These are phyloP conservation scores for Corylus heterophylla DNA, from an alignment of 306 rosid species.

Conservation along the genomic window DNA sequence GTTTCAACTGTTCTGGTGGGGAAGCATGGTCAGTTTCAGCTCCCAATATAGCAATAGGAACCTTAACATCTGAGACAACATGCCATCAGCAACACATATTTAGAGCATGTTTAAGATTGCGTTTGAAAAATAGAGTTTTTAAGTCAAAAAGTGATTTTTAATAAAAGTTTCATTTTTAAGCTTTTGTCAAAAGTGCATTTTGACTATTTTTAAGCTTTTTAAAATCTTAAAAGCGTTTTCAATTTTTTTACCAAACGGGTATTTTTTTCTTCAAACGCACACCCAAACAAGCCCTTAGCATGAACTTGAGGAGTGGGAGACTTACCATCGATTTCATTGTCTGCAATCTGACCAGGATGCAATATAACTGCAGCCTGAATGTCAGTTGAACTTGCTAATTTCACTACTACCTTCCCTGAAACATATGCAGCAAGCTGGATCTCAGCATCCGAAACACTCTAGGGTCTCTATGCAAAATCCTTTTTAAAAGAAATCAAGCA, in stretches of 20 bases:
- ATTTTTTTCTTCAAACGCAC: too few relatives aligned
- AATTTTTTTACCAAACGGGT: too few relatives aligned
- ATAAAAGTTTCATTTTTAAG: too few relatives aligned
- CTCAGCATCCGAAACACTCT: neutral
- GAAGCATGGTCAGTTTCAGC: conserved; percentile 42
- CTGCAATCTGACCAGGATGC: conserved; percentile 43
- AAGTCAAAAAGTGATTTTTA: too few relatives aligned
- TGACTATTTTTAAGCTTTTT: too few relatives aligned
- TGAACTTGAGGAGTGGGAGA: neutral
- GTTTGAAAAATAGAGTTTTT: too few relatives aligned
- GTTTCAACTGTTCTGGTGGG: conserved; percentile 43
- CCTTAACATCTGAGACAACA: conserved; percentile 45
- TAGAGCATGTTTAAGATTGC: neutral
- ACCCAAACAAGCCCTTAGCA: neutral
- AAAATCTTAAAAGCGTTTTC: too few relatives aligned
- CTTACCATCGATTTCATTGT: conserved; percentile 33
- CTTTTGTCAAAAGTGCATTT: too few relatives aligned
- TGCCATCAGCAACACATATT: neutral
- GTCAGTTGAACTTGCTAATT: conserved; percentile 35
- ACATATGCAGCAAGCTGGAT: conserved; percentile 17
- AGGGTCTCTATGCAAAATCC: neutral
- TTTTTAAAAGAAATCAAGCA: neutral
- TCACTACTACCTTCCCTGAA: conserved; percentile 43
- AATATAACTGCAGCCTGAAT: conserved; percentile 48
- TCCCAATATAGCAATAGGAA: conserved; percentile 51